Percentiles rank a stretch among this genome's conserved stretches.
Conservation (phyloP, 2,329 filamentous ascomycete species). For the Penicillium psychrosexuale region DNA sequence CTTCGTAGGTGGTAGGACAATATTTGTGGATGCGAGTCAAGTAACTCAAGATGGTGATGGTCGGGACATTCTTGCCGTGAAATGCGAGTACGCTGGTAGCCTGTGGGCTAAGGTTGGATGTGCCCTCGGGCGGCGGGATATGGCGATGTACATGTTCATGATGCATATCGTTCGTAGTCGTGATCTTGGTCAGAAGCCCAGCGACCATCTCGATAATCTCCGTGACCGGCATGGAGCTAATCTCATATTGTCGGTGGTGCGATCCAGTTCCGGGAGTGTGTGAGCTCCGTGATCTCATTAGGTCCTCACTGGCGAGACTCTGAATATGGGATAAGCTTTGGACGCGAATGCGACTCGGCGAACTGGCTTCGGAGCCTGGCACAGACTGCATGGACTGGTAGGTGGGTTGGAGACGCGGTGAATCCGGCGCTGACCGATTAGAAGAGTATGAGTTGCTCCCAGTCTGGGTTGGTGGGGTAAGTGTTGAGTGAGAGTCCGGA, state of each 20-base stretch:
- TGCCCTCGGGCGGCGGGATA: constrained; percentile 59
- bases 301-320: constrained; percentile 76
- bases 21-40: constrained; percentile 96
- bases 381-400: constrained; percentile 44
- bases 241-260: constrained; percentile 73
- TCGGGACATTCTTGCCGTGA: constrained; percentile 95
- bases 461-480: constrained; percentile 21
- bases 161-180: constrained; percentile 89
- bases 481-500: constrained; percentile 19
- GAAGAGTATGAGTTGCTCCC: constrained; percentile 27
- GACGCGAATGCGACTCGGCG: constrained; percentile 68
- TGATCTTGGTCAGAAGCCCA: constrained; percentile 92
- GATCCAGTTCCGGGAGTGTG: constrained; percentile 43
- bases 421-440: constrained; percentile 42
- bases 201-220: constrained; percentile 99
- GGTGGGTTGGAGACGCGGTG: constrained; percentile 47
- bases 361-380: constrained; percentile 42
- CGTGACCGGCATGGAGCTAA: constrained; percentile 93
- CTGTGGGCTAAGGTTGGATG: constrained; percentile 59
- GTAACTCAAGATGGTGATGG: constrained; percentile 95
- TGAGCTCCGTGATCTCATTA: constrained; percentile 54
- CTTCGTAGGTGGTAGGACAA: constrained; percentile 96
- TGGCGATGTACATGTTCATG: constrained; percentile 84
- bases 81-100: constrained; percentile 83
- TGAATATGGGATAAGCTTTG: constrained; percentile 89